A percentile compares a stretch with the other conserved stretches of the same genome.
Conservation (phyloP, 1,284 basidiomycete species). For the Ganoderma sp. region DNA sequence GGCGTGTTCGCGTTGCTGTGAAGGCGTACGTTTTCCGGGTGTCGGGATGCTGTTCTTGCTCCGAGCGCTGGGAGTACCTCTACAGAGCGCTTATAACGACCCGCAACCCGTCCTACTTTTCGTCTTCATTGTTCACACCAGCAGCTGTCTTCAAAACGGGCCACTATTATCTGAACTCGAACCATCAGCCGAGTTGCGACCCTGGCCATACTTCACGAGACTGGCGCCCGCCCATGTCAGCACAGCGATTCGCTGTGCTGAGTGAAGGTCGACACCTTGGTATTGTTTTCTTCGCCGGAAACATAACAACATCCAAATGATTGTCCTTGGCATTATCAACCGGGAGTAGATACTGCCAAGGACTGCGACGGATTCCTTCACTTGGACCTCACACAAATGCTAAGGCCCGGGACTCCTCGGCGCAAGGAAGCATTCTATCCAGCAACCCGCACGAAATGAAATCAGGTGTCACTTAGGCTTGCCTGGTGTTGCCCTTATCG, state of each 20-base stretch:
- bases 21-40: background rate
- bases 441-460: background rate
- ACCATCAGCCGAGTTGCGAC: background rate
- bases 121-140: background rate
- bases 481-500: background rate
- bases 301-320: background rate
- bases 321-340: background rate
- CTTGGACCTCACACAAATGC: background rate
- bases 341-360: background rate
- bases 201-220: background rate
- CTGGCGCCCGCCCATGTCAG: background rate
- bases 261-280: no score
- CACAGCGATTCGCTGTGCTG: background rate
- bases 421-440: background rate
- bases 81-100: background rate
- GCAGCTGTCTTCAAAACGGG: background rate
- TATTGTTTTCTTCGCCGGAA: background rate
- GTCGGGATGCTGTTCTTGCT: background rate
- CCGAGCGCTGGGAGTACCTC: background rate
- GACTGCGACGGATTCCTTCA: background rate
- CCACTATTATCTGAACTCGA: background rate
- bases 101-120: background rate
- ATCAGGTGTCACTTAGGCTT: slow-evolving; percentile 1
- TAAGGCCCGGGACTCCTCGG: background rate
- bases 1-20: background rate